A percentile compares a stretch with the other conserved stretches of the same genome.
phyloP scores from a whole-genome alignment of 192 early-diverging fungal species.

The Rhizophagus prolifer region DNA sequence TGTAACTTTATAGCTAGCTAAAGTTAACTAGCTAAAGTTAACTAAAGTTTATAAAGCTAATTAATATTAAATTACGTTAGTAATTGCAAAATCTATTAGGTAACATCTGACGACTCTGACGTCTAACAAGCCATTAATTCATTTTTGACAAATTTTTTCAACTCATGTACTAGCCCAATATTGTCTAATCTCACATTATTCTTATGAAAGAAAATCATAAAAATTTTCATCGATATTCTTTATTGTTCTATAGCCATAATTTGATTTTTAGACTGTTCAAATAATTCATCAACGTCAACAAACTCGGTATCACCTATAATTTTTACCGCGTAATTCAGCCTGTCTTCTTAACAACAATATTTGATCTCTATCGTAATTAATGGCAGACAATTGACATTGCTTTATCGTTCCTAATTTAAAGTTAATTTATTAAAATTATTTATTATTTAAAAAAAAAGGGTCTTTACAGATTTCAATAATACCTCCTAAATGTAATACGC shows the following conservation, averaged over 20 bases:
- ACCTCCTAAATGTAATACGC: constrained; percentile 47
- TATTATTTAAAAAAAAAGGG: not conserved
- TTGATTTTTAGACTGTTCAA: not conserved
- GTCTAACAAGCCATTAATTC: too few relatives aligned
- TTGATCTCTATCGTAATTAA: constrained; percentile 44
- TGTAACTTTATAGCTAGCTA: too few relatives aligned
- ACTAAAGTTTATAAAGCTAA: too few relatives aligned
- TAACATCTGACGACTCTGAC: too few relatives aligned
- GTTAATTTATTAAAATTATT: not conserved
- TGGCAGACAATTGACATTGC: constrained; percentile 41
- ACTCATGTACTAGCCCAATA: too few relatives aligned
- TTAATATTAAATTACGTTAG: too few relatives aligned
- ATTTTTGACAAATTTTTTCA: too few relatives aligned
- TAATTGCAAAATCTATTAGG: too few relatives aligned
- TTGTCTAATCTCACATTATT: too few relatives aligned
- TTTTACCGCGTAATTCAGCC: not conserved
- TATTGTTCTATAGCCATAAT: not conserved
- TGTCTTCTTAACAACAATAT: constrained; percentile 27
- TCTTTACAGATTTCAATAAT: not conserved
- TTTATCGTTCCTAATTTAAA: constrained; percentile 36
- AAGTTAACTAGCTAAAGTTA: too few relatives aligned
- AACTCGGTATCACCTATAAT: not conserved
- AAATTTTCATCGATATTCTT: not conserved
- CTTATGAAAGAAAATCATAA: too few relatives aligned
- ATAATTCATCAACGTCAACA: not conserved